These are phyloP conservation scores for Vigna nakashimae DNA, from an alignment of 306 rosid genomes.

Conservation along the genomic window DNA sequence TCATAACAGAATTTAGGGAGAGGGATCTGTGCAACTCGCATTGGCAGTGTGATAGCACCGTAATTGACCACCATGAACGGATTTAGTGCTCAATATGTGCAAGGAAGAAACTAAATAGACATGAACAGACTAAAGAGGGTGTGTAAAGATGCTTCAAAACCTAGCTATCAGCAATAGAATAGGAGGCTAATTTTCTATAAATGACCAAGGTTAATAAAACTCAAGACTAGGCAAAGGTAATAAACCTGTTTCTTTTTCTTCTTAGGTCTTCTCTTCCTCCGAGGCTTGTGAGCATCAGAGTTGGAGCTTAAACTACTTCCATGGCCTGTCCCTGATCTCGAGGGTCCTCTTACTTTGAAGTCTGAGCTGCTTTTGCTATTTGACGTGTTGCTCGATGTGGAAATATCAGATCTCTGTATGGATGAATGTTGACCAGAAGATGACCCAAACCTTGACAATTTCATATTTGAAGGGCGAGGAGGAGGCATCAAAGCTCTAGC, in stretches of 20 bases:
- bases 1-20: neutral
- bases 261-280: conserved; percentile 94
- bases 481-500: conserved; percentile 98
- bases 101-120: conserved; percentile 14
- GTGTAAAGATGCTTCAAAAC: conserved; percentile 10
- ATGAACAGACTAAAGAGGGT: neutral
- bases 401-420: conserved; percentile 55
- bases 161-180: conserved; percentile 4
- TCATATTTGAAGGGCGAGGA: conserved; percentile 75
- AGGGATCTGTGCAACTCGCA: no score
- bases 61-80: no score
- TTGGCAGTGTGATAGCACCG: no score
- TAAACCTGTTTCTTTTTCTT: conserved; percentile 90
- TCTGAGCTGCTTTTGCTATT: conserved; percentile 71
- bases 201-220: neutral
- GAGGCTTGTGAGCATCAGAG: conserved; percentile 95
- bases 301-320: conserved; percentile 95
- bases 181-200: neutral
- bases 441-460: conserved; percentile 69
- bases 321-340: conserved; percentile 77
- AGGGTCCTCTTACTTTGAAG: conserved; percentile 66
- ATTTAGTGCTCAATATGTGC: neutral
- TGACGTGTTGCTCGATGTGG: conserved; percentile 76
- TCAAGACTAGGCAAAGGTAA: conserved; percentile 24
- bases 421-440: conserved; percentile 75